Conservation (phyloP, 176 grass and related monocot genomes). For the Aegilops speltoides region DNA sequence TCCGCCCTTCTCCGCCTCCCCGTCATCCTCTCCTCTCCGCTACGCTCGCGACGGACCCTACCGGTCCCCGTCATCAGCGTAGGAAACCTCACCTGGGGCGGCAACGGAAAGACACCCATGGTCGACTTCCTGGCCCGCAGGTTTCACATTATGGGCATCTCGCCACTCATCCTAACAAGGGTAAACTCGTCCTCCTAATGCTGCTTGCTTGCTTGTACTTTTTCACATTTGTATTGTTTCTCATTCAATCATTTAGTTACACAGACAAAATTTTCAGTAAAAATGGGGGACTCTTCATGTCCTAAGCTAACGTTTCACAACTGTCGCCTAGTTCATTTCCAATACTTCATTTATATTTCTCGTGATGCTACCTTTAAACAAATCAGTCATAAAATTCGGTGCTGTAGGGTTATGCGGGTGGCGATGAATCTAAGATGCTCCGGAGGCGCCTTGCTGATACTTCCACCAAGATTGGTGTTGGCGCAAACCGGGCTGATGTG, state of each 20-base stretch:
- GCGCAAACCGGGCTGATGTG: conserved; percentile 57
- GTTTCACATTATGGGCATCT: conserved; percentile 39
- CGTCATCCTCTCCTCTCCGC: conserved; percentile 32
- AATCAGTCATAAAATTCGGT: neutral
- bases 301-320: neutral
- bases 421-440: conserved; percentile 84
- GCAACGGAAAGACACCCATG: conserved; percentile 88
- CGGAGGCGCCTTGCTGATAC: conserved; percentile 50
- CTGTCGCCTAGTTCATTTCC: neutral
- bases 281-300: neutral
- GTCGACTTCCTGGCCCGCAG: conserved; percentile 64
- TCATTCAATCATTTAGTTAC: neutral
- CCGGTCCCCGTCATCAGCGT: conserved; percentile 76
- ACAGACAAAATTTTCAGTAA: neutral
- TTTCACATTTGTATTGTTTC: neutral
- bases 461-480: conserved; percentile 60
- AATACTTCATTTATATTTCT: neutral
- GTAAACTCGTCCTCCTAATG: conserved; percentile 7
- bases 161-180: conserved; percentile 73
- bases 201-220: neutral
- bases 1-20: conserved; percentile 45
- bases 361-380: neutral
- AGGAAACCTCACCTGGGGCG: conserved; percentile 84
- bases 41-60: conserved; percentile 39
- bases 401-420: conserved; percentile 65